Evolutionary conservation across 495 filamentous ascomycete species (phyloP).

Genomic region (Choiromyces venosus): DNA sequence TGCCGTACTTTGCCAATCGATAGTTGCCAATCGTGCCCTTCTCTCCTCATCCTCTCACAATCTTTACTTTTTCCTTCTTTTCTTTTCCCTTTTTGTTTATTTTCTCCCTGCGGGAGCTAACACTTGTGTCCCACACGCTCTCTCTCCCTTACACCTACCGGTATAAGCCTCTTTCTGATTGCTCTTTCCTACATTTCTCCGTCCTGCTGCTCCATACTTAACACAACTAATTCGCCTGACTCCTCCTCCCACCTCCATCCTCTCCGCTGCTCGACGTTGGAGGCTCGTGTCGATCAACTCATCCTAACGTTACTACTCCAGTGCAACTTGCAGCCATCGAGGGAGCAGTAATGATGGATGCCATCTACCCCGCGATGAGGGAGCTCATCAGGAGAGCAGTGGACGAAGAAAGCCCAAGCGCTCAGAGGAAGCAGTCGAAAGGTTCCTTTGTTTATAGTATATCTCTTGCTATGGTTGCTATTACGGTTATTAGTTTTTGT

Average conservation of each 20-base stretch:
- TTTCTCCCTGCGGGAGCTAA: background rate
- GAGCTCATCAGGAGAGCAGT: background rate
- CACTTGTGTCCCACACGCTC: background rate
- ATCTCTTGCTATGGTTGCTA: slow-evolving; percentile 40
- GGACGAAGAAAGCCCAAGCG: background rate
- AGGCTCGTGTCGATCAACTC: background rate
- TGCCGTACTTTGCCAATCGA: background rate
- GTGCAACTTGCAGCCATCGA: background rate
- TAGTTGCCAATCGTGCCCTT: background rate
- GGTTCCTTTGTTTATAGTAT: slow-evolving; percentile 37
- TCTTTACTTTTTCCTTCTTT: background rate
- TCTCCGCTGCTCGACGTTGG: background rate
- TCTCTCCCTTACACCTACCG: background rate
- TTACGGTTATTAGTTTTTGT: slow-evolving; percentile 41
- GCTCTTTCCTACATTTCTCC: background rate
- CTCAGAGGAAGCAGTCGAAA: slow-evolving; percentile 6
- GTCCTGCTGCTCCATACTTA: background rate
- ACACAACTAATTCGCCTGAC: background rate
- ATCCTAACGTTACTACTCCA: background rate
- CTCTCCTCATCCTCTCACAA: background rate
- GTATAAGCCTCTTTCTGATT: background rate
- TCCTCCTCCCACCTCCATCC: background rate
- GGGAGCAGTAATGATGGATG: background rate
- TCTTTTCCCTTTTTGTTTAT: background rate
- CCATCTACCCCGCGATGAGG: background rate